A percentile compares a stretch with the other conserved stretches of the same genome.
These are phyloP conservation scores for Rhizopogon roseolus DNA, from an alignment of 768 basidiomycete genomes.

Conservation along the genomic window DNA sequence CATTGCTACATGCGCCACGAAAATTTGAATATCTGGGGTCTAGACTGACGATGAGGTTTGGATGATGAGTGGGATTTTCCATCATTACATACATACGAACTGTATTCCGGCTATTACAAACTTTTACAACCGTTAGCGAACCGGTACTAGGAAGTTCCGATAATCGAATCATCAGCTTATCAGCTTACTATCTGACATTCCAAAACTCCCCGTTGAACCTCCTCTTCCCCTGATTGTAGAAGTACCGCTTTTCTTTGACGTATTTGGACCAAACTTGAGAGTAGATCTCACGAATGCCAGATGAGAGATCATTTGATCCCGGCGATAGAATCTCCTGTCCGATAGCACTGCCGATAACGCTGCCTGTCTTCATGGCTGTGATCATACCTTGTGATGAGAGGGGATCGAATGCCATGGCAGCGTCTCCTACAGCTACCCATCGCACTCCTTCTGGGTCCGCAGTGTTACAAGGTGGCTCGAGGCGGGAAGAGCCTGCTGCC, in stretches of 20 bases:
- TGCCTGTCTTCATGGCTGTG: slow-evolving; percentile 28
- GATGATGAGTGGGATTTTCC: too few relatives aligned
- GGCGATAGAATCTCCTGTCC: background rate
- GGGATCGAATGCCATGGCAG: slow-evolving; percentile 34
- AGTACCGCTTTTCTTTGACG: background rate
- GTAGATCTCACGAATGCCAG: background rate
- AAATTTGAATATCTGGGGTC: too few relatives aligned
- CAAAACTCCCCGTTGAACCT: slow-evolving; percentile 3
- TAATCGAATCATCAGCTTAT: background rate
- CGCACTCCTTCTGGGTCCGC: slow-evolving; percentile 4
- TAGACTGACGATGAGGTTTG: too few relatives aligned
- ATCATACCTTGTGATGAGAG: slow-evolving; percentile 37
- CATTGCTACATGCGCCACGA: background rate
- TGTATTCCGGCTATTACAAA: background rate
- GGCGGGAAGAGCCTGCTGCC: slow-evolving; percentile 24
- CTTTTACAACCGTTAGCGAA: background rate
- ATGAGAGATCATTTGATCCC: background rate
- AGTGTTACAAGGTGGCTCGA: slow-evolving; percentile 15
- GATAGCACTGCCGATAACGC: slow-evolving; percentile 15
- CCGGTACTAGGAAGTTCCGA: background rate
- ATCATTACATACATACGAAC: background rate
- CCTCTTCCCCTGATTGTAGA: slow-evolving; percentile 1
- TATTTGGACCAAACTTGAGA: slow-evolving; percentile 4
- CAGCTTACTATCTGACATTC: background rate
- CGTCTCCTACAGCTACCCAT: slow-evolving; percentile 34